These are phyloP conservation scores for Coniosporium apollinis DNA, from an alignment of 495 filamentous ascomycete species.

Conservation along the genomic window DNA sequence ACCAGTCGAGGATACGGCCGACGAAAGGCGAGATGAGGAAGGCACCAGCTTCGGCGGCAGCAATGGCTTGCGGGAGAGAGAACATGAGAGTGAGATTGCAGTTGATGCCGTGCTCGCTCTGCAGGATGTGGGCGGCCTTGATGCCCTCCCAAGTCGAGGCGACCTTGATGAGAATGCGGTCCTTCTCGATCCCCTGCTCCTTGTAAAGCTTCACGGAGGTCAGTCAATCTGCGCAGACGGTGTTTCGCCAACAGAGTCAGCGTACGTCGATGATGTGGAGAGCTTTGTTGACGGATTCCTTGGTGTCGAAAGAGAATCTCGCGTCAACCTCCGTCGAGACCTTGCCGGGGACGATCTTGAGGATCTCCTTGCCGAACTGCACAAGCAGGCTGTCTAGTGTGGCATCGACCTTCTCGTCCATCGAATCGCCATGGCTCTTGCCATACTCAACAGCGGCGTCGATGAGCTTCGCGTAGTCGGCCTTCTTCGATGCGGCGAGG, in stretches of 20 bases:
- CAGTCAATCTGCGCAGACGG: neutral
- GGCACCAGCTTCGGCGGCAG: constrained; percentile 87
- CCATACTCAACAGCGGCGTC: constrained; percentile 74
- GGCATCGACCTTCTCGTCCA: constrained; percentile 35
- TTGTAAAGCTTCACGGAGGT: constrained; percentile 60
- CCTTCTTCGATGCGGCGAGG: constrained; percentile 93
- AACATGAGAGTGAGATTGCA: constrained; percentile 99
- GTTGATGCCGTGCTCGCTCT: constrained; percentile 87
- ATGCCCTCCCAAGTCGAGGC: constrained; percentile 94
- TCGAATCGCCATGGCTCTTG: constrained; percentile 47
- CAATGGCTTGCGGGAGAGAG: constrained; percentile 87
- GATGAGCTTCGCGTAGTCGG: constrained; percentile 86
- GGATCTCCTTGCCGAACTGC: constrained; percentile 94
- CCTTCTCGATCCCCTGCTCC: constrained; percentile 75
- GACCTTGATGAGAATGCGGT: constrained; percentile 81
- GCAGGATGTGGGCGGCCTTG: constrained; percentile 87
- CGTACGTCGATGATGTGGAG: constrained; percentile 89
- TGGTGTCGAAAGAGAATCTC: constrained; percentile 84
- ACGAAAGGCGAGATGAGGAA: constrained; percentile 99
- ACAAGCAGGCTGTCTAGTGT: constrained; percentile 73
- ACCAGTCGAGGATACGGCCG: constrained; percentile 98
- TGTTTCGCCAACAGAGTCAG: neutral
- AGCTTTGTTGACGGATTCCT: constrained; percentile 88
- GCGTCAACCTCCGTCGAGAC: constrained; percentile 98
- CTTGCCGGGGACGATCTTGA: constrained; percentile 92